A percentile compares a stretch with the other conserved stretches of the same genome.
Conservation (phyloP, 2,329 filamentous ascomycete genomes). For the Trichoderma atroviride region DNA sequence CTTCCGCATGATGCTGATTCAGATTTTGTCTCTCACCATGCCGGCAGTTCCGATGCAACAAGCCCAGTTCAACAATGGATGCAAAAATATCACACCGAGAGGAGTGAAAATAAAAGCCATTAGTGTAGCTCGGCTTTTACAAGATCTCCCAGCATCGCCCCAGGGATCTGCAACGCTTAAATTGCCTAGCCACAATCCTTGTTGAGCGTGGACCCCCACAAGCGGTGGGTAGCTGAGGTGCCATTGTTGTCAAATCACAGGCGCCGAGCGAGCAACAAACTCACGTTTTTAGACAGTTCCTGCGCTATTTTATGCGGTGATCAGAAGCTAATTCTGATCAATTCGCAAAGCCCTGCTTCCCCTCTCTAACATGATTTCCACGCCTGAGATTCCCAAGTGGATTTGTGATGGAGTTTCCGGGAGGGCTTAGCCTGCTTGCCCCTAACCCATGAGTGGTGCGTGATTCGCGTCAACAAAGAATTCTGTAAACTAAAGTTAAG, state of each 20-base stretch:
- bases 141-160: neutral
- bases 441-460: neutral
- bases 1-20: neutral
- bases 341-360: neutral
- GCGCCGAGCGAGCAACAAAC: neutral
- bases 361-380: neutral
- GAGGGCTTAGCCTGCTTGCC: neutral
- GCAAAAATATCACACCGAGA: neutral
- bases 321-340: no score
- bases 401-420: neutral
- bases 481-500: neutral
- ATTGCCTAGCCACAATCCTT: neutral
- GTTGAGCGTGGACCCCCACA: neutral
- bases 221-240: neutral
- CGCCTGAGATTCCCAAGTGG: neutral
- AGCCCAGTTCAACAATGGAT: neutral
- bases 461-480: neutral
- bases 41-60: neutral
- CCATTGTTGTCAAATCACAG: neutral
- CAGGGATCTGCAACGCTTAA: neutral
- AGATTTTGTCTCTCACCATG: neutral
- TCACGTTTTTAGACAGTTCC: neutral
- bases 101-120: neutral
- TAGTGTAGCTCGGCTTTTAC: neutral
- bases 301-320: no score